phyloP scores from a whole-genome alignment of 2,329 filamentous ascomycete species.

The Neopestalotiopsis sp. region DNA sequence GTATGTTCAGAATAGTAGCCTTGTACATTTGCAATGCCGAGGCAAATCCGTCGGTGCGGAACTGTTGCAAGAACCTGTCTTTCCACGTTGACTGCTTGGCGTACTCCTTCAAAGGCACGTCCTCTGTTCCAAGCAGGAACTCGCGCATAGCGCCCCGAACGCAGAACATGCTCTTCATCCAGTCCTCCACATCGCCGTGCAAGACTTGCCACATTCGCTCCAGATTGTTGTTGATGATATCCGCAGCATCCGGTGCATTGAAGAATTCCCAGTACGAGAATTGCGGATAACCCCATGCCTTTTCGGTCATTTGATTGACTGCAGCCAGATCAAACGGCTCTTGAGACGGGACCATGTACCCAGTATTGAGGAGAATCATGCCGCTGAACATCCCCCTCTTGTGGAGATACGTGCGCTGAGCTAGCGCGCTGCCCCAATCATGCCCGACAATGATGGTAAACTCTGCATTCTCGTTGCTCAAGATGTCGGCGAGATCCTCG shows the following conservation, averaged over 20 bases:
- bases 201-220: constrained; percentile 18
- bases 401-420: background rate
- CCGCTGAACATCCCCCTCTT: background rate
- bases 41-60: constrained; percentile 39
- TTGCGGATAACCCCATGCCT: constrained; percentile 17
- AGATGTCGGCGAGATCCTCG: background rate
- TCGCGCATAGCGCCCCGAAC: constrained; percentile 16
- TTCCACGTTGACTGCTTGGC: constrained; percentile 31
- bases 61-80: constrained; percentile 38
- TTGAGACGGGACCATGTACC: background rate
- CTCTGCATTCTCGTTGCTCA: background rate
- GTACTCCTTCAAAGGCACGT: constrained; percentile 38
- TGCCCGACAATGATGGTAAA: background rate
- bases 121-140: constrained; percentile 28
- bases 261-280: constrained; percentile 21
- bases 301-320: constrained; percentile 9
- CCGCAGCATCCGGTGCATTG: constrained; percentile 11
- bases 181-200: constrained; percentile 12
- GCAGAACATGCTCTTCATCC: constrained; percentile 19
- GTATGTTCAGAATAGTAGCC: constrained; percentile 30
- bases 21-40: constrained; percentile 44
- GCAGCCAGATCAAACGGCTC: constrained; percentile 14
- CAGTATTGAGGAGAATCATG: background rate
- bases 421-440: background rate
- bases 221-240: constrained; percentile 8